Conservation (phyloP, 2,329 filamentous ascomycete species). For the Sporothrix mexicana region DNA sequence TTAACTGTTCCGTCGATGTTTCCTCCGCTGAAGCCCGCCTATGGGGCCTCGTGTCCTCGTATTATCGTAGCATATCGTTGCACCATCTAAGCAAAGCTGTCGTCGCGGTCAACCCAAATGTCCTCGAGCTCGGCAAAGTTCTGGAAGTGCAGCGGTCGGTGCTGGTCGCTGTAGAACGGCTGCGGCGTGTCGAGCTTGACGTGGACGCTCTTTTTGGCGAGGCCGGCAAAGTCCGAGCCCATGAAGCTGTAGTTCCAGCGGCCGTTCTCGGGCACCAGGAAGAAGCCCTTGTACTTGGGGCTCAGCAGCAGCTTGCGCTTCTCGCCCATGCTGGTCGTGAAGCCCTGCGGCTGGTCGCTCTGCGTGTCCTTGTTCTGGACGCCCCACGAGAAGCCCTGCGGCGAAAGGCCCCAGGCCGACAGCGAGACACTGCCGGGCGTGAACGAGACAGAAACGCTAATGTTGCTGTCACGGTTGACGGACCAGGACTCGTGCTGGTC, state of each 20-base stretch:
- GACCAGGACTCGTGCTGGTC: conserved; percentile 76
- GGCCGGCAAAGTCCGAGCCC: conserved; percentile 82
- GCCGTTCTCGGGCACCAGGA: conserved; percentile 88
- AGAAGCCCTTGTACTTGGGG: conserved; percentile 93
- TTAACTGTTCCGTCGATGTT: neutral
- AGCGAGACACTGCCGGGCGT: conserved; percentile 95
- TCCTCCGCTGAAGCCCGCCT: neutral
- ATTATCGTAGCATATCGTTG: neutral
- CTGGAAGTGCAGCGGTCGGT: conserved; percentile 93
- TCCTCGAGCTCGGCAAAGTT: conserved; percentile 98
- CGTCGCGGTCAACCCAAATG: conserved; percentile 89
- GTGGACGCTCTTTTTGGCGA: conserved; percentile 89
- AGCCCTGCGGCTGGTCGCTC: conserved; percentile 92
- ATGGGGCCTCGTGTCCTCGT: neutral
- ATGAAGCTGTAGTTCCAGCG: conserved; percentile 99
- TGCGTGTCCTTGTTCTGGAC: conserved; percentile 91
- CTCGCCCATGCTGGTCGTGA: conserved; percentile 88
- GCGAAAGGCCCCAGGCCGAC: conserved; percentile 90
- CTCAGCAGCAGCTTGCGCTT: conserved; percentile 94
- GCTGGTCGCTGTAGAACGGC: conserved; percentile 89
- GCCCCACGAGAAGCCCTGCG: conserved; percentile 94
- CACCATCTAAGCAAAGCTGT: conserved; percentile 78
- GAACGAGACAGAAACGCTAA: conserved; percentile 95
- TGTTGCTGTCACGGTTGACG: conserved; percentile 77
- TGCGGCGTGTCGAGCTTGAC: conserved; percentile 93